Percentiles rank a stretch among this genome's conserved stretches.
These are phyloP conservation scores for Gracilaria domingensis DNA, from an alignment of 23 red algal genomes.

Conservation along the genomic window DNA sequence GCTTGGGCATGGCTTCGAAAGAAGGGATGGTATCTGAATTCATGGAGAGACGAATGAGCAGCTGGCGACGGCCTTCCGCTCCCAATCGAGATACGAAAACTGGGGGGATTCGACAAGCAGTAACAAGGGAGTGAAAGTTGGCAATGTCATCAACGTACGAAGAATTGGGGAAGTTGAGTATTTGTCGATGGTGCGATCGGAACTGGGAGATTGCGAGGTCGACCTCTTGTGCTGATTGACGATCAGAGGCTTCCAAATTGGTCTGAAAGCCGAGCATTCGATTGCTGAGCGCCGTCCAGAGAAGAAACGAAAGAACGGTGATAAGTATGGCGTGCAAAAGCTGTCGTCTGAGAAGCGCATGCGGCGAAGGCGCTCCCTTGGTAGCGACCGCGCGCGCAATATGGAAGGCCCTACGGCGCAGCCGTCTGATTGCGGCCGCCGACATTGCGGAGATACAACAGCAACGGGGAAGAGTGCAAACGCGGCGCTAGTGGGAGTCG, in stretches of 20 bases:
- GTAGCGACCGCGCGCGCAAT: constrained; percentile 12
- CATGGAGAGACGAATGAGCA: constrained; percentile 32
- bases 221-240: background rate
- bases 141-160: constrained; percentile 6
- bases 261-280: constrained; percentile 26
- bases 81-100: constrained; percentile 35
- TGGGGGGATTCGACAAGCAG: constrained; percentile 27
- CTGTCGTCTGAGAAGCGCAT: background rate
- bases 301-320: background rate
- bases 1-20: constrained; percentile 35
- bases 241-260: background rate
- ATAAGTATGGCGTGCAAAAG: constrained; percentile 6
- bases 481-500: too few relatives aligned
- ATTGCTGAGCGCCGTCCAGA: constrained; percentile 15
- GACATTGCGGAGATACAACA: constrained; percentile 15
- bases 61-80: constrained; percentile 30
- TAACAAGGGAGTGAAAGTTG: constrained; percentile 27
- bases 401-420: background rate
- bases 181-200: background rate
- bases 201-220: constrained; percentile 17
- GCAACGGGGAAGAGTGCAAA: constrained; percentile 35
- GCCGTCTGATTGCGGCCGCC: background rate
- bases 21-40: constrained; percentile 20
- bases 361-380: background rate
- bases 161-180: constrained; percentile 12